Base-by-base conservation (phyloP, 208 protist species). In the Leishmania amazonensis region DNA sequence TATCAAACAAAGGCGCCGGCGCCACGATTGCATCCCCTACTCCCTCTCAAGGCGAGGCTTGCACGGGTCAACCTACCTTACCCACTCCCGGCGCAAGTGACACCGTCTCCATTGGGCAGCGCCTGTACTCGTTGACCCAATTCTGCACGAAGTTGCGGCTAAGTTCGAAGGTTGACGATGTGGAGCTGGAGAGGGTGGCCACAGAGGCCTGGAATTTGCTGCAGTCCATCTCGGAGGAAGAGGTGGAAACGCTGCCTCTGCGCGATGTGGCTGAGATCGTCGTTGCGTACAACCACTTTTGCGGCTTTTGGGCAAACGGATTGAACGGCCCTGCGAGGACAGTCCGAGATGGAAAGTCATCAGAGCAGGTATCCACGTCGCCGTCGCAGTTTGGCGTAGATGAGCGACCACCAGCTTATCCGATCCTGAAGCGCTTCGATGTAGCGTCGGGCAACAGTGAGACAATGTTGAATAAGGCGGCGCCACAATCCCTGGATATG, bases 241-340 rank as follows among this genome's bases (percentile, higher is more conserved):
- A 88, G 19, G 75, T 91, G 7, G 86, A 92, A 2, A 65, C 78
- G 47, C 81, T 88, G 24, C 62, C 79, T 19, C 68, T 84, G 15
- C 54, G 76, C 24, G 80, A 93, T 65, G 31, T 93, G 40, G 84
- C 83, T 3, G 94, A 97, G 74, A 89, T 92, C 62, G 81, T 97
- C 1, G 76, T 79, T 4, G 60, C 87, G 67, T 95, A 91, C 87
- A 80, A 82, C 76, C 93, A 94, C 83, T 97, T 97, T 82, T 85
- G 88, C 2, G 21, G 42, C 6, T 86, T 81, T 47, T 97, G 91
- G 94, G 90, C 80, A 7, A 83, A 83, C 17, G 91, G 91, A 7
- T 76, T 97, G 79, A 83, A 90, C 24, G 94, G 94, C 0, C 94
- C 94, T 9, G 57, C 68, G 3, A 42, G 51, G 28, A 28, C 65